Conservation (phyloP, 805 yeast genomes). For the Candida incommunis region DNA sequence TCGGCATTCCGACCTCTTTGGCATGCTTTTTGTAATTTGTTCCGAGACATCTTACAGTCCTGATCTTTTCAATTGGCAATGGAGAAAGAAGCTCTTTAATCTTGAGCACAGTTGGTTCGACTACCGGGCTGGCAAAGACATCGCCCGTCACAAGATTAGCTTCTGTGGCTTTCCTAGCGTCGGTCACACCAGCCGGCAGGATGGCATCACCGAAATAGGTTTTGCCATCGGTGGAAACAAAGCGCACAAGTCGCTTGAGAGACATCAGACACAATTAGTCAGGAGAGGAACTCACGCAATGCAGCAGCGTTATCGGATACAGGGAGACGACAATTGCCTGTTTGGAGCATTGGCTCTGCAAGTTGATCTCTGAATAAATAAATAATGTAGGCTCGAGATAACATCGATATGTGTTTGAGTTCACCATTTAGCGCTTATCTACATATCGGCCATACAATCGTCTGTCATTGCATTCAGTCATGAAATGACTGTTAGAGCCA, state of each 20-base stretch:
- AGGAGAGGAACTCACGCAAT: too few relatives aligned
- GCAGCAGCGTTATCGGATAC: too few relatives aligned
- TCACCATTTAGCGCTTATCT: too few relatives aligned
- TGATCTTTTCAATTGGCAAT: slow-evolving; percentile 22
- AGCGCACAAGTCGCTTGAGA: slow-evolving; percentile 31
- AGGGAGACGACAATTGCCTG: too few relatives aligned
- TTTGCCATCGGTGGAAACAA: slow-evolving; percentile 30
- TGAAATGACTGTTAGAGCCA: too few relatives aligned
- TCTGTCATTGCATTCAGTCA: too few relatives aligned
- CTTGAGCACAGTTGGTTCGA: slow-evolving; percentile 24
- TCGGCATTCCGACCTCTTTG: slow-evolving; percentile 25
- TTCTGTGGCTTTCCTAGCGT: slow-evolving; percentile 25
- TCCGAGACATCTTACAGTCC: slow-evolving; percentile 34
- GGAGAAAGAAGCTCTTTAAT: slow-evolving; percentile 29
- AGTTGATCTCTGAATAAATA: too few relatives aligned
- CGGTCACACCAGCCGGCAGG: slow-evolving; percentile 21
- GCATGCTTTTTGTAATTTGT: slow-evolving; percentile 35
- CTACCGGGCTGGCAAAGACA: slow-evolving; percentile 24
- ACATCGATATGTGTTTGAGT: too few relatives aligned
- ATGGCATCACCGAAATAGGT: slow-evolving; percentile 37
- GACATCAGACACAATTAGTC: too few relatives aligned
- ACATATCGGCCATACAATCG: too few relatives aligned
- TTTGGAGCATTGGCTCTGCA: too few relatives aligned
- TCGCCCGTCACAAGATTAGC: slow-evolving; percentile 36
- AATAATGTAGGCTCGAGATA: too few relatives aligned